Conservation (phyloP, 345 rosid genomes). For the Cochlearia excelsa region DNA sequence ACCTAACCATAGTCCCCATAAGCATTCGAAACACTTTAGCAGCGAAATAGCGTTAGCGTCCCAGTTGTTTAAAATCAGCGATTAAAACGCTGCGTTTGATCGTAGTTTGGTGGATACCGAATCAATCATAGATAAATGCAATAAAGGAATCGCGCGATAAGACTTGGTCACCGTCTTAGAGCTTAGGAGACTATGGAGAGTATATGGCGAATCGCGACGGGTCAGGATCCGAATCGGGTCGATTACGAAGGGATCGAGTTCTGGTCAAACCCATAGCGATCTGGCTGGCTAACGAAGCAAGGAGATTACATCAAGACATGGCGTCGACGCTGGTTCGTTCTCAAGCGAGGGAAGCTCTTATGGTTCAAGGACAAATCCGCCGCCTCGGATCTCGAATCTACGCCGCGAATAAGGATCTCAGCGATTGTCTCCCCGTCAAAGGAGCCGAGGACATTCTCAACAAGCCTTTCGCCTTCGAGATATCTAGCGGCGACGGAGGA, state of each 20-base stretch:
- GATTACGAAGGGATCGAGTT: constrained; percentile 65
- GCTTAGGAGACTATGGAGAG: constrained; percentile 48
- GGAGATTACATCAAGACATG: constrained; percentile 85
- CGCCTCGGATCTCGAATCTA: constrained; percentile 44
- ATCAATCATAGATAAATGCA: too few relatives aligned
- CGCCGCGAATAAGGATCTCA: constrained; percentile 71
- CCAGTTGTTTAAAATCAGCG: too few relatives aligned
- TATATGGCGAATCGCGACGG: constrained; percentile 64
- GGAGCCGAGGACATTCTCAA: constrained; percentile 82
- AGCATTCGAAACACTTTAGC: too few relatives aligned
- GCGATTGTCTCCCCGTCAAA: constrained; percentile 74
- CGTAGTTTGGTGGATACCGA: too few relatives aligned
- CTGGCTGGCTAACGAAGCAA: constrained; percentile 77
- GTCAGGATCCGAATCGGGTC: constrained; percentile 63
- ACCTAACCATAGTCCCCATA: too few relatives aligned
- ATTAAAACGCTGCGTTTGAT: too few relatives aligned
- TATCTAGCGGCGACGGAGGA: constrained; percentile 42
- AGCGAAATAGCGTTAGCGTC: too few relatives aligned
- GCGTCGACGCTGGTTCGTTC: constrained; percentile 86
- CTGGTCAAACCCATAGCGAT: constrained; percentile 71
- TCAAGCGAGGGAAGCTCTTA: constrained; percentile 75
- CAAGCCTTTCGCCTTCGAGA: constrained; percentile 72
- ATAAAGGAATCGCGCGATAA: neutral
- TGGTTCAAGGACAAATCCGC: constrained; percentile 74
- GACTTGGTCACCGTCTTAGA: constrained; percentile 19